A percentile compares a stretch with the other conserved stretches of the same genome.
Evolutionary conservation across 345 rosid species (phyloP).

Genomic region (Eucalyptus virginea): DNA sequence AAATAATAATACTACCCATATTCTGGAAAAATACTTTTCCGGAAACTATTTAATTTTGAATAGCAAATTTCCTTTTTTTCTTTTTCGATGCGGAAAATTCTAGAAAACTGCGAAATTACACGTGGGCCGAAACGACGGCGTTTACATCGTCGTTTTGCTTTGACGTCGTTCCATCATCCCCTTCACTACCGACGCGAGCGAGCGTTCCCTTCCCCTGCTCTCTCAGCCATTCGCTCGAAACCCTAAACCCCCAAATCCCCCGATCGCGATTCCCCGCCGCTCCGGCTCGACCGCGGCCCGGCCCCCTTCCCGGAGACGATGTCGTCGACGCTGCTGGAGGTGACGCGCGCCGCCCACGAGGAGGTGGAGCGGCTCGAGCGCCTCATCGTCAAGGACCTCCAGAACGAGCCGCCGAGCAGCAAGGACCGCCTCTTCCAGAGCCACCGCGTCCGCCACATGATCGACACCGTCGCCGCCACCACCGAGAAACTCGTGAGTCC

Average conservation of each 20-base stretch:
- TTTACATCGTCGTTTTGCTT: not conserved
- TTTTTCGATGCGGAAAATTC: not conserved
- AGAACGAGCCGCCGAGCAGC: slow-evolving; percentile 50
- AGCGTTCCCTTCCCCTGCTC: not conserved
- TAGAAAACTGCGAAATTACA: not conserved
- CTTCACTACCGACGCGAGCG: not conserved
- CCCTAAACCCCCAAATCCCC: not conserved
- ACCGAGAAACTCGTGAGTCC: slow-evolving; percentile 58
- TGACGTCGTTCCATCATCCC: not conserved
- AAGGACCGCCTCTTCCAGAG: slow-evolving; percentile 78
- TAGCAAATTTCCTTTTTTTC: not conserved
- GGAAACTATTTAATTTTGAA: not conserved
- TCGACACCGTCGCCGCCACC: slow-evolving; percentile 44
- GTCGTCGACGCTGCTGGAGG: slow-evolving; percentile 92
- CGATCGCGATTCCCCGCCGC: not conserved
- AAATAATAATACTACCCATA: too few species aligned
- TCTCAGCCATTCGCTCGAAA: not conserved
- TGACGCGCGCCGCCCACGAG: slow-evolving; percentile 81
- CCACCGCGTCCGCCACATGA: slow-evolving; percentile 87
- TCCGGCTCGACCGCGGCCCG: not conserved
- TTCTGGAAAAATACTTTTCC: too few species aligned
- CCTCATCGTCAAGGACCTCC: slow-evolving; percentile 81
- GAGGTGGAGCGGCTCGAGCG: slow-evolving; percentile 86
- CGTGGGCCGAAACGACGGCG: not conserved
- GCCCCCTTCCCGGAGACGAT: slow-evolving; percentile 4